phyloP scores from a whole-genome alignment of 257 asterid species.

The Solanum rostratum region DNA sequence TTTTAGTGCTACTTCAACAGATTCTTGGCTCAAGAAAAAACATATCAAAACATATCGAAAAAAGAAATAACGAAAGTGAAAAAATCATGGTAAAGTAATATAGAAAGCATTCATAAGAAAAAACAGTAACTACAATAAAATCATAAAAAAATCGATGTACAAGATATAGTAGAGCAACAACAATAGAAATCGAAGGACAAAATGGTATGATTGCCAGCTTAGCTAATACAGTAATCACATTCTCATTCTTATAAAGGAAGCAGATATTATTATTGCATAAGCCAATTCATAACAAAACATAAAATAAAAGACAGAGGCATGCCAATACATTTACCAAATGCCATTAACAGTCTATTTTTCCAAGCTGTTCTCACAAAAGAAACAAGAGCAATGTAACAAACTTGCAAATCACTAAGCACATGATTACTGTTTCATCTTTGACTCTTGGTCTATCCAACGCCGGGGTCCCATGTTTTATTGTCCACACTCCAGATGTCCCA shows the following conservation, averaged over 20 bases:
- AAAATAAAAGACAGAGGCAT: not conserved
- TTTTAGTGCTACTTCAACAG: no score
- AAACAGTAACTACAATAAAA: no score
- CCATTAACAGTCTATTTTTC: not conserved
- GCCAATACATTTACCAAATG: not conserved
- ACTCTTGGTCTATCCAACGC: not conserved
- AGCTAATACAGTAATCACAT: not conserved
- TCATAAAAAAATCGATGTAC: no score
- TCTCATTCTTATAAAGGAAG: not conserved
- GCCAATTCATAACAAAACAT: not conserved
- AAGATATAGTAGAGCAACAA: no score
- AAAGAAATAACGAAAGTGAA: no score
- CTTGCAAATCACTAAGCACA: not conserved
- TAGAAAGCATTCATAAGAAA: no score
- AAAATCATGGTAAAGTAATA: no score
- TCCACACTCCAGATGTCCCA: not conserved
- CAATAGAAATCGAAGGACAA: not conserved
- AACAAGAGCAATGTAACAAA: not conserved
- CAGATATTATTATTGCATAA: not conserved
- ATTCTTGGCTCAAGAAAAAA: no score
- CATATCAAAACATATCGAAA: no score
- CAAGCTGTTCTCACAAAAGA: not conserved
- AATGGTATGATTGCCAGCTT: not conserved
- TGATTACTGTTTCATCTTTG: not conserved
- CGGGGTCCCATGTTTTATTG: not conserved